These are phyloP conservation scores for Carpinus viminea DNA, from an alignment of 306 rosid genomes.

Conservation along the genomic window DNA sequence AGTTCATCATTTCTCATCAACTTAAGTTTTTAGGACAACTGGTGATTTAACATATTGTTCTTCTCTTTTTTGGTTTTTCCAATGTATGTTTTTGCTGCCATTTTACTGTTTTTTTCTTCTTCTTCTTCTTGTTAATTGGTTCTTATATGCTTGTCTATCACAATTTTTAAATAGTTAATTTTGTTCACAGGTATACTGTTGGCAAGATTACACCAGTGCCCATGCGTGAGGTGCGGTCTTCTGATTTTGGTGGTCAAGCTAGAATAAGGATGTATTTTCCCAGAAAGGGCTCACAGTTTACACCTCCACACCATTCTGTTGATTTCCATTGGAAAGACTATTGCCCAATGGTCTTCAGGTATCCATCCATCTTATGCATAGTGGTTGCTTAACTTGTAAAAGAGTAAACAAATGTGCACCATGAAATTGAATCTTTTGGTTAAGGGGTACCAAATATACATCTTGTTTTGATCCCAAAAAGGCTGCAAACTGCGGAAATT, in stretches of 20 bases:
- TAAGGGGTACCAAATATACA: neutral
- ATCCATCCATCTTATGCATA: slow-evolving; percentile 28
- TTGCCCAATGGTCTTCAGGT: slow-evolving; percentile 99
- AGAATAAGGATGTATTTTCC: slow-evolving; percentile 95
- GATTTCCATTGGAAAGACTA: slow-evolving; percentile 97
- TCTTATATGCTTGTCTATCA: neutral
- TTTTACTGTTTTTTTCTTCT: neutral
- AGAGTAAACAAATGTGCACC: slow-evolving; percentile 6
- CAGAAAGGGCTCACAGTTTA: slow-evolving; percentile 75
- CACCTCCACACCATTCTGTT: slow-evolving; percentile 85
- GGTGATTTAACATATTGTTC: too few species aligned
- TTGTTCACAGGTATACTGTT: slow-evolving; percentile 84
- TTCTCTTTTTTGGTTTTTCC: neutral
- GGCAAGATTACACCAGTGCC: slow-evolving; percentile 98
- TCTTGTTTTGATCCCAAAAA: slow-evolving; percentile 4
- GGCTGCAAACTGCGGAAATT: neutral
- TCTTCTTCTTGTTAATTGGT: neutral
- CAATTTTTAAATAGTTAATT: slow-evolving; percentile 32
- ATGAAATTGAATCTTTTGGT: slow-evolving; percentile 34
- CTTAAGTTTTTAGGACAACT: too few species aligned
- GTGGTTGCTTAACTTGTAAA: slow-evolving; percentile 13
- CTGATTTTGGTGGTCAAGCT: slow-evolving; percentile 92
- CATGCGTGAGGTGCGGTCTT: slow-evolving; percentile 87
- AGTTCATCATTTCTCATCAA: too few species aligned
- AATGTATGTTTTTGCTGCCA: neutral